Evolutionary conservation across 176 grass and related monocot species (phyloP), one percentile per base, ranked within the genome.

Genomic region (Carex littledalei): DNA sequence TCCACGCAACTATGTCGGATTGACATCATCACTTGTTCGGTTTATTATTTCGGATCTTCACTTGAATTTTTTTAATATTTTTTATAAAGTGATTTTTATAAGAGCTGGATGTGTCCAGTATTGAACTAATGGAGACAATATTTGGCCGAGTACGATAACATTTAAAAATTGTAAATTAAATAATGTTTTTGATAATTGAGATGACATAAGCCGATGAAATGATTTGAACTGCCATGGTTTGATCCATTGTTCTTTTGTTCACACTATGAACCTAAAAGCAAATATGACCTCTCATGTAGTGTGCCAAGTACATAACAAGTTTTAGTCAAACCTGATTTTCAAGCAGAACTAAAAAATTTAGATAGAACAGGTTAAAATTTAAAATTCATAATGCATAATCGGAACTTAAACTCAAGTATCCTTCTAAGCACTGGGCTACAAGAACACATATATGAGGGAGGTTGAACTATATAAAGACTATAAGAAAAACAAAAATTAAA

Each of bases 161-260:
- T 78, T 57, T 57, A 32, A 77, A 70, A 63, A 13, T 43, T 37
- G 5, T 71, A 77, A 78, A 78, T 77, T 78, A 78, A 78, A 32
- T 78, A 0, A n/a, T 10, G 8, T 3, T 78, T 78, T 78, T 55
- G 26, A 78, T 52, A 78, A 57, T 24, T 6, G 15, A 18, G 14
- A 22, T 78, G 74, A 78, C 74, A 56, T 56, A 29, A 56, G 50
- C 13, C 21, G 6, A 78, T 31, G 24, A 57, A 57, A 78, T 78
- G 52, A 57, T 78, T 78, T 57, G 74, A 78, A 18, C 52, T 78
- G 52, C 74, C 72, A 76, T 54, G 21, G 72, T 24, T 14, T 52
- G 13, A 78, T 78, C 22, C 52, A 14, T 78, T 78, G 24, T 78
- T 78, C 14, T 78, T 57, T 26, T 34, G 74, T 78, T 78, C 50